Base-by-base conservation (phyloP, 2,329 filamentous ascomycete species). In the Botryotinia calthae region DNA sequence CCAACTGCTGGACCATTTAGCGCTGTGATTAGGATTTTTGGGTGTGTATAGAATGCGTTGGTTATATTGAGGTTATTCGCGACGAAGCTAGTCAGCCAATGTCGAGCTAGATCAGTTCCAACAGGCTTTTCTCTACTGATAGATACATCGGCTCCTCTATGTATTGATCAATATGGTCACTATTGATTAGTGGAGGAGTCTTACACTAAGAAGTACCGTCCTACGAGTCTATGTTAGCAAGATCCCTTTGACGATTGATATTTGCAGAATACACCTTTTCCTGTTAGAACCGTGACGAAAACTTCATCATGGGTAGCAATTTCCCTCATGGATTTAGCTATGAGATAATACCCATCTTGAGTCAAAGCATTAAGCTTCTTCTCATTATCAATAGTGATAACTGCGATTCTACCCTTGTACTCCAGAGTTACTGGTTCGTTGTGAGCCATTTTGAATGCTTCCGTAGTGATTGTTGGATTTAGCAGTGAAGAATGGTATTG, bases 1-100 rank as follows among this genome's bases (percentile, higher is more conserved):
- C 96, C 96, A 70, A 99, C 87, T 18, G 90, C 94, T 9, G 96
- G 96, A 4, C 95, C 96, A 84, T 98, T 98, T 76, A 98, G 90
- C 0, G 93, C 96, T 0, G 91, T 91, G 74, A 98, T 88, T 37
- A 98, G 92, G 83, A 98, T 92, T 84, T 98, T 98, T 78, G 94
- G 93, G 84, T 98, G 96, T 22, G 90, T 91, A 85, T 96, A 95
- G 85, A 98, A 97, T 78, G 94, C 91, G 78, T 93, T 91, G 2
- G 95, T 96, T 79, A 93, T 88, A 86, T 97, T 93, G 72, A 98
- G 88, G 86, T 98, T 98, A 86, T 92, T 91, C 77, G 91, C 86
- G 18, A 93, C 91, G 83, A 98, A 97, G 80, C 81, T 85, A 69
- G 87, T 86, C 51, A 97, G 87, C 84, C 89, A 90, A 77, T 89